Evolutionary conservation across 83 land plant genomes (phyloP).

Genomic region (Thuja plicata): DNA sequence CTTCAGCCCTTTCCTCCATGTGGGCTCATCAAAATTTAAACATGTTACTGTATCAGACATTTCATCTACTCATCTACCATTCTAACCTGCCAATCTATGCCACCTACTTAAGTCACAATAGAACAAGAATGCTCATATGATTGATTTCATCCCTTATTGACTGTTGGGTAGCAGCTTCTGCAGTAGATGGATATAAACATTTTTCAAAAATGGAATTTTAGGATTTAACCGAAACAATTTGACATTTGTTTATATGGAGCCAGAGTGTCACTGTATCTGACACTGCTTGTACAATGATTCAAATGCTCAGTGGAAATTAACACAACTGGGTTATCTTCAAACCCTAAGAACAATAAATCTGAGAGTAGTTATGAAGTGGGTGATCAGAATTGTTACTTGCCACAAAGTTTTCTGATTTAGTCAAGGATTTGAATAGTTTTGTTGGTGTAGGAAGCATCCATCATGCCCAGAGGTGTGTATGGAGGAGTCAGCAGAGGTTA

Average conservation of each 20-base stretch:
- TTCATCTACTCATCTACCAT: background rate
- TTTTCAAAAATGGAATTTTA: background rate
- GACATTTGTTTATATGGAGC: background rate
- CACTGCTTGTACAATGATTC: background rate
- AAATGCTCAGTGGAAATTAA: background rate
- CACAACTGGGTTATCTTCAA: background rate
- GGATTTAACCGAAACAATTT: no score
- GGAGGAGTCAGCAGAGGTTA: background rate
- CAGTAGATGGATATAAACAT: background rate
- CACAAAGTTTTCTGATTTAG: background rate
- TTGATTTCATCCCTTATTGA: background rate
- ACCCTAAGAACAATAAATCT: background rate
- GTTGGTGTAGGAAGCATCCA: background rate
- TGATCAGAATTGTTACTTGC: background rate
- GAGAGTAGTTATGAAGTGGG: background rate
- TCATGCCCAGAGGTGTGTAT: constrained; percentile 8
- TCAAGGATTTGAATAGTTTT: background rate
- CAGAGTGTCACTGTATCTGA: background rate
- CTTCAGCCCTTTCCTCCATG: background rate
- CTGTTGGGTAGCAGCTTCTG: background rate
- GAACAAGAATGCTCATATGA: background rate
- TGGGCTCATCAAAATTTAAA: background rate
- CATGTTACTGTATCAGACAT: background rate
- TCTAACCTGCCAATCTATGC: background rate
- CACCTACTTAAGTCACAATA: background rate